Evolutionary conservation across 2,329 filamentous ascomycete genomes (phyloP).

Genomic region (Aspergillus pseudonomiae): DNA sequence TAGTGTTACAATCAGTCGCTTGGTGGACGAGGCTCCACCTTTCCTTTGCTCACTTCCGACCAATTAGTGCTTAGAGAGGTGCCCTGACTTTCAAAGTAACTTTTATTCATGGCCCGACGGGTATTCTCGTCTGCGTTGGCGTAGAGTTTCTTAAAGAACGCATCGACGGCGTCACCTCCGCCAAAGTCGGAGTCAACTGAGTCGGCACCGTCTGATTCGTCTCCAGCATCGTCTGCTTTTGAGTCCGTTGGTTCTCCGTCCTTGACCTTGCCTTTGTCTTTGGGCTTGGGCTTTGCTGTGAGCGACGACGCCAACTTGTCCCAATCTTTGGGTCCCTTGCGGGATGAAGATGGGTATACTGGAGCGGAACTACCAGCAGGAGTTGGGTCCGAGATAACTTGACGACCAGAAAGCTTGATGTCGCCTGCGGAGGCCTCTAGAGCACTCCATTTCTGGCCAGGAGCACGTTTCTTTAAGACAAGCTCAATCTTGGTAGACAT

Average conservation of each 20-base stretch:
- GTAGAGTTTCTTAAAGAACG: conserved; percentile 91
- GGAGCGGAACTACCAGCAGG: conserved; percentile 49
- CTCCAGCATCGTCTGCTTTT: conserved; percentile 43
- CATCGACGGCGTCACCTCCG: conserved; percentile 67
- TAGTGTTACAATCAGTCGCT: conserved; percentile 20
- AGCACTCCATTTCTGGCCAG: conserved; percentile 69
- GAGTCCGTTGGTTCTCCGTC: conserved; percentile 29
- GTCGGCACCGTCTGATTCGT: conserved; percentile 59
- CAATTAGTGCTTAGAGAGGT: conserved; percentile 92
- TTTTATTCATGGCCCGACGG: conserved; percentile 95
- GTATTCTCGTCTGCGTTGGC: conserved; percentile 75
- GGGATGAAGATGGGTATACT: conserved; percentile 84
- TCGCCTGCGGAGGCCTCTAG: conserved; percentile 53
- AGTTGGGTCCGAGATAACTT: conserved; percentile 15
- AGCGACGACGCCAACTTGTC: conserved; percentile 69
- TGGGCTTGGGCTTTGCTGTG: conserved; percentile 37
- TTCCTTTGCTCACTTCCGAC: conserved; percentile 73
- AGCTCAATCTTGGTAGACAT: conserved; percentile 81
- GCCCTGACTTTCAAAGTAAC: conserved; percentile 89
- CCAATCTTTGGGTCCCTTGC: conserved; percentile 85
- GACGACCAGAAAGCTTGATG: conserved; percentile 24
- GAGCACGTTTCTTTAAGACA: conserved; percentile 66
- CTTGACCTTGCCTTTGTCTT: conserved; percentile 32
- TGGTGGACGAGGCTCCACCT: conserved; percentile 58
- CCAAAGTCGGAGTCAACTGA: conserved; percentile 48